Evolutionary conservation across 2,329 filamentous ascomycete species (phyloP), one percentile per base, ranked within the genome.

Genomic region (Pezizomycotina sp.): DNA sequence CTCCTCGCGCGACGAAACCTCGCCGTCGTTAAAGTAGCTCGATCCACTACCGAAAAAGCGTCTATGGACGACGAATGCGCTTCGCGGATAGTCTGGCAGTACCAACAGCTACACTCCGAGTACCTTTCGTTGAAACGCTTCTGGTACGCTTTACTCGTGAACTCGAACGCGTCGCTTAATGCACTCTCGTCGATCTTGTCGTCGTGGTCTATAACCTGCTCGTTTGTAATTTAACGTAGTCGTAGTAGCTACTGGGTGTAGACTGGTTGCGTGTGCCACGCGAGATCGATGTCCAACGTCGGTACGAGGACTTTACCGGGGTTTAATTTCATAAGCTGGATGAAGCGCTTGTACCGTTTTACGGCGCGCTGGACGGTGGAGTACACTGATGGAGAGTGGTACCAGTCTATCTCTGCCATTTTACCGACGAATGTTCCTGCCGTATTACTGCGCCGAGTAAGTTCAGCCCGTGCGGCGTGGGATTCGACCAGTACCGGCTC

Each of bases 241-340:
- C 41, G 48, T 70, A 75, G 57, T 89, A 89, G 3, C 59, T 51
- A 2, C 53, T 50, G 0, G 79, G 75, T 6, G 60, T 67, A 3
- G 86, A 67, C 53, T 86, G 77, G 50, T n/a, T 86, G 78, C 0
- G 78, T 86, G 53, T 91, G 81, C 77, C 77, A 83, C 0, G 69
- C 76, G 0, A 83, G 60, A 51, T 83, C 77, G 4, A 83, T 64
- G 45, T 83, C 78, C 0, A 82, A 61, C 0, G 77, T 83, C 0
- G 77, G 77, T 1, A 83, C 77, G 0, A 63, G 67, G 9, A 68
- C 58, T 3, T 64, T 53, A 0, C 42, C 47, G 0, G 62, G 62
- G 27, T 69, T 48, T 0, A 51, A 42, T 1, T 55, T 55, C 55
- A 81, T 73, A 45, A 82, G 64, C 0, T 47, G 31, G 10, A 77